Evolutionary conservation across 2,329 filamentous ascomycete species (phyloP).

Genomic region (Talaromyces rugulosus): DNA sequence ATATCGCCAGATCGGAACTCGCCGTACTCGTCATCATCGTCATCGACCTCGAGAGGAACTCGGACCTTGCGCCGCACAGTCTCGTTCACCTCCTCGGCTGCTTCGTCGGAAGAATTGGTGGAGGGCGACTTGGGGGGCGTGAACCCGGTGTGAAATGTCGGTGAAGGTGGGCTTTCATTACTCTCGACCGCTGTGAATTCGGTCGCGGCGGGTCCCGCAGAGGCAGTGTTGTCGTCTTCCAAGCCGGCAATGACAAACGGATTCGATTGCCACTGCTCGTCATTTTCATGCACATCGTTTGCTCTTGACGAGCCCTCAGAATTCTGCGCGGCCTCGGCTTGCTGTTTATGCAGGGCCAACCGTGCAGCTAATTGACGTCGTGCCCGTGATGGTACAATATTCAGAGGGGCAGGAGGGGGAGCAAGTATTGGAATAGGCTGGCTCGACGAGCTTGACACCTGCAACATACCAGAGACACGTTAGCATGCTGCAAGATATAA

Average conservation of each 20-base stretch:
- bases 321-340: constrained; percentile 39
- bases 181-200: constrained; percentile 25
- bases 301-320: constrained; percentile 2
- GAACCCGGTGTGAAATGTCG: constrained; percentile 35
- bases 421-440: constrained; percentile 42
- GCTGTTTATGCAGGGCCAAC: constrained; percentile 70
- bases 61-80: constrained; percentile 39
- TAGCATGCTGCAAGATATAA: constrained; percentile 11
- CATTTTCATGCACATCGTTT: constrained; percentile 11
- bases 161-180: constrained; percentile 27
- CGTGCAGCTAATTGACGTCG: constrained; percentile 86
- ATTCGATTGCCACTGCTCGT: constrained; percentile 31
- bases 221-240: constrained; percentile 29
- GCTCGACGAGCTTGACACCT: constrained; percentile 25
- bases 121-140: constrained; percentile 38
- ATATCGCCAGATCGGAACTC: constrained; percentile 40
- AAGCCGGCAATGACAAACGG: constrained; percentile 36
- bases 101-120: constrained; percentile 39
- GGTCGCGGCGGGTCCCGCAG: constrained; percentile 27
- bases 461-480: constrained; percentile 12
- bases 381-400: constrained; percentile 80
- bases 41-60: constrained; percentile 57
- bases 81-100: constrained; percentile 33
- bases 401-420: constrained; percentile 71
- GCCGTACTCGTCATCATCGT: constrained; percentile 46